Percentiles rank a stretch among this genome's conserved stretches.
These are phyloP conservation scores for Brettanomyces naardenensis DNA, from an alignment of 805 yeast species.

Conservation along the genomic window DNA sequence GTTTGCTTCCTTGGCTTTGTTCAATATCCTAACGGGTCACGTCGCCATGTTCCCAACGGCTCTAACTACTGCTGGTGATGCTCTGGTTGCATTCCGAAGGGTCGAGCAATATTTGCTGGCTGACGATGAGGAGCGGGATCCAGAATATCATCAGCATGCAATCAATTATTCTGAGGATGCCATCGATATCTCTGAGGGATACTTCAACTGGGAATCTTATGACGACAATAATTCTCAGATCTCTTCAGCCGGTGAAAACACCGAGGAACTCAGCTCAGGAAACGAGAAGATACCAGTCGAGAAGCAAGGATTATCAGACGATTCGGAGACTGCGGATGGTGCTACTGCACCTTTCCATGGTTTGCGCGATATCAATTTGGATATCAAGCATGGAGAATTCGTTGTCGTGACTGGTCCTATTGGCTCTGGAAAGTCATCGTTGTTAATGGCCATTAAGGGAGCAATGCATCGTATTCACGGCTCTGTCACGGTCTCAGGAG, in stretches of 20 bases:
- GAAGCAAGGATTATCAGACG: neutral
- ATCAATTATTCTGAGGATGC: conserved; percentile 26
- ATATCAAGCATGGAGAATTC: conserved; percentile 56
- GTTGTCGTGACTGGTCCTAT: conserved; percentile 69
- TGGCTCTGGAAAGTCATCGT: conserved; percentile 77
- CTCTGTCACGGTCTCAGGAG: conserved; percentile 43
- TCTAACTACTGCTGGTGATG: conserved; percentile 61
- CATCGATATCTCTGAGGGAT: conserved; percentile 41
- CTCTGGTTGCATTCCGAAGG: conserved; percentile 54
- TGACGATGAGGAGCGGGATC: conserved; percentile 28
- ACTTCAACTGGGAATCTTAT: conserved; percentile 76
- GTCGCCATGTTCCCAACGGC: conserved; percentile 67
- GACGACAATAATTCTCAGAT: conserved; percentile 22
- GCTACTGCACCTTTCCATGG: conserved; percentile 22
- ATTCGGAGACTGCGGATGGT: neutral
- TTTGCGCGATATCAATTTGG: conserved; percentile 41
- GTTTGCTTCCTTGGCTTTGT: conserved; percentile 64
- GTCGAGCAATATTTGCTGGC: conserved; percentile 44
- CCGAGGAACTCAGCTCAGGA: neutral
- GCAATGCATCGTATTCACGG: conserved; percentile 54
- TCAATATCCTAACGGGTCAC: conserved; percentile 52
- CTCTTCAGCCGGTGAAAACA: neutral
- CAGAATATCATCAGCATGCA: conserved; percentile 10
- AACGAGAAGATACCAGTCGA: neutral
- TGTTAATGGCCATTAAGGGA: conserved; percentile 64